Base-by-base conservation (phyloP, 2,329 filamentous ascomycete species). In the Fusarium phyllophilum region DNA sequence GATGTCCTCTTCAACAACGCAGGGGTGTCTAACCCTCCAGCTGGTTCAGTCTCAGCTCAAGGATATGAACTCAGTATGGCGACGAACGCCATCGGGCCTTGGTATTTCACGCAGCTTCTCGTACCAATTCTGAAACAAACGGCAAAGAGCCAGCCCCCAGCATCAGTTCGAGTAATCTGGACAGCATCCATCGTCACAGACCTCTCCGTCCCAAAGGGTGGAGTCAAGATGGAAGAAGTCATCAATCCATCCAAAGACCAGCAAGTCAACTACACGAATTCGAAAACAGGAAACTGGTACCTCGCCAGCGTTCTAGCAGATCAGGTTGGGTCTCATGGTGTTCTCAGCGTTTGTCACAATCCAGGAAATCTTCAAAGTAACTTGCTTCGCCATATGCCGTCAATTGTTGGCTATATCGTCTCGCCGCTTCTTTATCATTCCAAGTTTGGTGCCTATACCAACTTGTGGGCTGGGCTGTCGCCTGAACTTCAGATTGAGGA, bases 1-100 rank as follows among this genome's bases (percentile, higher is more conserved):
- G 55, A 76, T 17, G 52, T 71, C 3, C 38, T 75, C 1, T 75
- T 73, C 51, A 76, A 76, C 18, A 76, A 76, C 12, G 72, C 74
- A 1, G 74, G 74, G 3, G 54, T 73, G 5, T 68, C 70, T 6
- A 59, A 58, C 4, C 74, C 74, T 20, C 68, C 72, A 1, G 29
- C 18, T 3, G 74, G 72, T 1, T 71, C 72, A 14, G 55, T 52
- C 6, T 73, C 68, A 5, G 62, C 48, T 10, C 74, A 76, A 17
- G 72, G 66, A 8, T 67, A 71, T 17, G 74, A 76, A 29, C 49
- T 76, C 3, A 75, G 73, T 3, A 44, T 76, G n/a, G 66, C 69
- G 4, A 75, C 70, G 1, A 75, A 76, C 26, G 62, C 64, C 8
- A 48, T 76, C 3, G 74, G 74, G 2, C 61, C 72, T 12, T 76